These are phyloP conservation scores for Pseudogymnoascus sp. DNA, from an alignment of 2,329 filamentous ascomycete genomes.

Conservation along the genomic window DNA sequence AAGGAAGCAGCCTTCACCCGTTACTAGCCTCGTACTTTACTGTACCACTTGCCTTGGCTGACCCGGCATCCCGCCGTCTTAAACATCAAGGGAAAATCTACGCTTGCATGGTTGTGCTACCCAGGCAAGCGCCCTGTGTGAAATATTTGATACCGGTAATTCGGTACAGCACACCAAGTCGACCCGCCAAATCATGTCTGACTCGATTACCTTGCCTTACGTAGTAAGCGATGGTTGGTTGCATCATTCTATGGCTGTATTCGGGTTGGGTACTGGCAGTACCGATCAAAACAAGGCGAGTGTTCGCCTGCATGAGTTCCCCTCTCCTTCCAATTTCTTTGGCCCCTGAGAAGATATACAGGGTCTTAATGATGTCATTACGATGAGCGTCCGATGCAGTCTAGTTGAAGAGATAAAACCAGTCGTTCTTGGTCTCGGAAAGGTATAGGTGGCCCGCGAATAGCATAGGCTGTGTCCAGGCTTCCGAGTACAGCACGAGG, in stretches of 20 bases:
- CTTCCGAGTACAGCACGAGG: not conserved
- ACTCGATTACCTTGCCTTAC: not conserved
- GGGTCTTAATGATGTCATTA: not conserved
- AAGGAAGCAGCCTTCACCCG: conserved; percentile 3
- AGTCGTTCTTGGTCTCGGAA: not conserved
- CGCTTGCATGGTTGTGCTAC: conserved; percentile 6
- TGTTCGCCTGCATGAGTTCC: conserved; percentile 3
- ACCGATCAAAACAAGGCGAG: conserved; percentile 2
- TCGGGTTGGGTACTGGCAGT: not conserved
- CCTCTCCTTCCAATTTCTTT: not conserved
- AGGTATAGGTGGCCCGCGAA: not conserved
- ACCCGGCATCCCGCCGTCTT: conserved; percentile 1
- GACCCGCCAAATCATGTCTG: conserved; percentile 3
- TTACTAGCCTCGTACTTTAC: not conserved
- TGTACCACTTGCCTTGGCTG: conserved; percentile 2
- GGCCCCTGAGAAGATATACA: not conserved
- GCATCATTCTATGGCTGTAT: not conserved
- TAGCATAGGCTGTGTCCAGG: not conserved
- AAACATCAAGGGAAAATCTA: conserved; percentile 1
- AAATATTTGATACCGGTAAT: conserved; percentile 5
- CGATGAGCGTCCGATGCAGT: not conserved
- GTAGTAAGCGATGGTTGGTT: not conserved
- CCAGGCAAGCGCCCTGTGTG: not conserved
- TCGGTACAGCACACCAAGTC: conserved; percentile 1
- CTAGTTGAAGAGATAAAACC: not conserved